Evolutionary conservation across 2,329 filamentous ascomycete genomes (phyloP), one percentile per base, ranked within the genome.

Genomic region (Colletotrichum tropicale): DNA sequence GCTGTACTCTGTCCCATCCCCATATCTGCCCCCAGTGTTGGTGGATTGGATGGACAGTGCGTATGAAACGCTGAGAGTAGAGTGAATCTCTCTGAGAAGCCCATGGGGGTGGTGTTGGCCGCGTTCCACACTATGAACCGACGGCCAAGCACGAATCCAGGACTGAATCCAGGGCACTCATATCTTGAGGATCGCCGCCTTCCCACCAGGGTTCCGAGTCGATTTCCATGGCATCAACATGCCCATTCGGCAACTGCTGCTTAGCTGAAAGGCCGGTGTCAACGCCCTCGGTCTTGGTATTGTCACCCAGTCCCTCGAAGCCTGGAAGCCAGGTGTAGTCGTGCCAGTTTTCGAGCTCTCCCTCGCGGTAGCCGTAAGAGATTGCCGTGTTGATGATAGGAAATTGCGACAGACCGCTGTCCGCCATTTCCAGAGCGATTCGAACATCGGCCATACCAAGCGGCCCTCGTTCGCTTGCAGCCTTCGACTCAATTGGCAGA

Each of bases 401-500:
- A 85, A 97, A 96, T 76, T 95, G 92, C 12, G 93, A 92, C 77
- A 98, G 89, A 75, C 94, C 93, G 30, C 91, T 91, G 70, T 97
- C 94, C 15, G 94, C 93, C 78, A 98, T 89, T 75, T 94, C 91
- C 18, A 98, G 84, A 1, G 95, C 92, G 5, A 98, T 87, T 48
- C 94, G 90, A 64, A 98, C 84, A 82, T 98, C 96, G 21, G 93
- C 92, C 86, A 96, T 93, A 16, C 93, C 93, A 2, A 98, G 85
- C 1, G 94, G 92, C 8, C 92, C 91, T 52, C 95, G 89, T 79
- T 94, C 92, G 71, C 91, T 91, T 18, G 94, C 93, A 69, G 94
- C 93, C 81, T 94, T 95, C 5, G 94, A 91, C 84, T 98, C 96
- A 43, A 96, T 87, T 0, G 96, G 96, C 8, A 98, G 86, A 32